These are phyloP conservation scores for Diaporthe nobilis DNA, from an alignment of 2,329 filamentous ascomycete species.

Conservation along the genomic window DNA sequence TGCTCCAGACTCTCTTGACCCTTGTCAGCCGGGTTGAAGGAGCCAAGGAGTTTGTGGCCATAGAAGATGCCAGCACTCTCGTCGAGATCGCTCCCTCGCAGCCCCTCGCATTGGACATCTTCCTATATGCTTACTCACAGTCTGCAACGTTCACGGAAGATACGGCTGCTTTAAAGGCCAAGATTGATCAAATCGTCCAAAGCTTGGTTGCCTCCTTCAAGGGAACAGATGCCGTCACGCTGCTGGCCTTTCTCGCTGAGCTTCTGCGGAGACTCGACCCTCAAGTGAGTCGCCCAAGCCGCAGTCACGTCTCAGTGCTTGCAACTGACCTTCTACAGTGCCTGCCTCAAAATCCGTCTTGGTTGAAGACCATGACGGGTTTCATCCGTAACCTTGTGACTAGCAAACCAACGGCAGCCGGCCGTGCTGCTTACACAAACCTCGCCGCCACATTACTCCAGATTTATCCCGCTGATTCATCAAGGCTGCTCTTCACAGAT, in stretches of 20 bases:
- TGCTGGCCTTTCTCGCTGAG: slow-evolving; percentile 69
- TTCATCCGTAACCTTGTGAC: slow-evolving; percentile 68
- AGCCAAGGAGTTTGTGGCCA: slow-evolving; percentile 60
- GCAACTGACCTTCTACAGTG: slow-evolving; percentile 53
- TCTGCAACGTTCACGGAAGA: slow-evolving; percentile 54
- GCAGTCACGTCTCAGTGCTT: neutral
- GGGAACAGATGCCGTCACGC: slow-evolving; percentile 71
- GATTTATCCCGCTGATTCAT: slow-evolving; percentile 62
- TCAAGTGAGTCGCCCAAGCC: slow-evolving; percentile 55
- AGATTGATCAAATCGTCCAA: slow-evolving; percentile 64
- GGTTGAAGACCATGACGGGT: slow-evolving; percentile 63
- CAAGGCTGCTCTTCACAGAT: slow-evolving; percentile 67
- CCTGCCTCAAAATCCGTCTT: slow-evolving; percentile 64
- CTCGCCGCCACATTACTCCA: slow-evolving; percentile 71
- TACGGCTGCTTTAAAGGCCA: slow-evolving; percentile 50
- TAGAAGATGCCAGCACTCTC: slow-evolving; percentile 68
- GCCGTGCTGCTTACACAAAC: slow-evolving; percentile 72
- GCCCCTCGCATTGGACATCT: slow-evolving; percentile 67
- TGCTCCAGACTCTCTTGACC: slow-evolving; percentile 70
- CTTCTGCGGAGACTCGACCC: slow-evolving; percentile 65
- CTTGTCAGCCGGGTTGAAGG: slow-evolving; percentile 68
- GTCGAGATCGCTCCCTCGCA: slow-evolving; percentile 70
- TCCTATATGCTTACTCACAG: slow-evolving; percentile 71
- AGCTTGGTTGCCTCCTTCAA: slow-evolving; percentile 67
- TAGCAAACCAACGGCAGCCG: slow-evolving; percentile 67